Evolutionary conservation across 1,284 basidiomycete genomes (phyloP), one percentile per base, ranked within the genome.

Genomic region (Malassezia psittaci): DNA sequence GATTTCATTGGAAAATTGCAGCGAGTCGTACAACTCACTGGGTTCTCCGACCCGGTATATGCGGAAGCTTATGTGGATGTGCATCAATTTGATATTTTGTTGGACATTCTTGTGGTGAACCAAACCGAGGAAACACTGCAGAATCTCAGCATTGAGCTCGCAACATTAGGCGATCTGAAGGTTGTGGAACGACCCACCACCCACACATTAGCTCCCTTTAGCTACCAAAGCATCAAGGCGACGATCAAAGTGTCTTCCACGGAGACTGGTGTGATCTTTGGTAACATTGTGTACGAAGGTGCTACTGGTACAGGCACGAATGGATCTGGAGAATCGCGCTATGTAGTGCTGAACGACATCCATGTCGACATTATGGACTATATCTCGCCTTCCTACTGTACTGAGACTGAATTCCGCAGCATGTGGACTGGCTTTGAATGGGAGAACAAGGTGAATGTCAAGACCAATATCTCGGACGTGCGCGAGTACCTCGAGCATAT

Each of bases 351-450:
- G 69, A 96, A 90, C 76, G 93, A 96, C 77, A 91, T 96, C 57
- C 90, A 96, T 77, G 89, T 96, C 63, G 94, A 98, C 76, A 96
- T 98, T 65, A 93, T 98, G 87, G 93, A 96, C 76, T 98, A 96
- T 77, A 98, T 98, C 79, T 90, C 94, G 76, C 91, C 93, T 0
- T 89, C 90, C 4, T 88, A 88, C 72, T 94, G 90, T 77, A 94
- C 86, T 57, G 93, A 99, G 76, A 84, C 87, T 33, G 88, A 93
- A 82, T 88, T 88, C 70, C 58, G 81, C 34, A 64, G 60, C 48
- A 91, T 91, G 88, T 93, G 90, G 90, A 94, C 89, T 47, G 90
- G 93, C 77, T 94, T 94, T 66, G 90, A 94, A 76, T 96, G 90
- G 90, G 90, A 94, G 80, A 96, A 96, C 79, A 83, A 90, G 69